Conservation (phyloP, 1,284 basidiomycete species). For the Pascua sp. region DNA sequence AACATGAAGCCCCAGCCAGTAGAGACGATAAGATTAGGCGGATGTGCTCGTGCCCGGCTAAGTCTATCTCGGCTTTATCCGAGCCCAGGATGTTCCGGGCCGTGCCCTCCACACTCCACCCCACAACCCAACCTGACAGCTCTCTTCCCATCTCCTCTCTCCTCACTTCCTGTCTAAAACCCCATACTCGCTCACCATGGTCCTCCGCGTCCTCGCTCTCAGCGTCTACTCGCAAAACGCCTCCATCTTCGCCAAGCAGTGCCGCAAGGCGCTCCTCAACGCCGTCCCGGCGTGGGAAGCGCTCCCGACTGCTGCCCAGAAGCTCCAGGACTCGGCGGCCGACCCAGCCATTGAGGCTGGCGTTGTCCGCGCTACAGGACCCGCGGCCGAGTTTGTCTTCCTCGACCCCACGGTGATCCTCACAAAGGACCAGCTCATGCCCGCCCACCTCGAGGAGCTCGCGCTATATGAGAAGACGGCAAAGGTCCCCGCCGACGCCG, state of each 20-base stretch:
- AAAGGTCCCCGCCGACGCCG: not conserved
- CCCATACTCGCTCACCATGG: not conserved
- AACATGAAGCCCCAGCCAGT: no score
- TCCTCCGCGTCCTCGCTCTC: conserved; percentile 21
- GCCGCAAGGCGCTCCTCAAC: conserved; percentile 42
- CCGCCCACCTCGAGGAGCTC: conserved; percentile 5
- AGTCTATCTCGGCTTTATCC: no score
- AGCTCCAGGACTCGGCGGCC: not conserved
- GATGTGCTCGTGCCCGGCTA: no score
- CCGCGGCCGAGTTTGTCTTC: conserved; percentile 60
- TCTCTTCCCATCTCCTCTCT: no score
- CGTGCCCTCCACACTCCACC: no score
- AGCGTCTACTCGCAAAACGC: conserved; percentile 75
- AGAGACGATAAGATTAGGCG: no score
- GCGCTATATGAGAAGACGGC: not conserved
- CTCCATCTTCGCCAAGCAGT: conserved; percentile 71
- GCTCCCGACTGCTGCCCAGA: not conserved
- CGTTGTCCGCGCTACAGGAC: not conserved
- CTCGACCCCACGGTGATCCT: conserved; percentile 66
- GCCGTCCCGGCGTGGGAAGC: not conserved
- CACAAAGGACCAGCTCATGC: not conserved
- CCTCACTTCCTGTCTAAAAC: no score
- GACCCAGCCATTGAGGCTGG: not conserved
- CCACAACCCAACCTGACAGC: no score
- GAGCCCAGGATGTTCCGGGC: no score